These are phyloP conservation scores for Malassezia psittaci DNA, from an alignment of 1,284 basidiomycete species.

Conservation along the genomic window DNA sequence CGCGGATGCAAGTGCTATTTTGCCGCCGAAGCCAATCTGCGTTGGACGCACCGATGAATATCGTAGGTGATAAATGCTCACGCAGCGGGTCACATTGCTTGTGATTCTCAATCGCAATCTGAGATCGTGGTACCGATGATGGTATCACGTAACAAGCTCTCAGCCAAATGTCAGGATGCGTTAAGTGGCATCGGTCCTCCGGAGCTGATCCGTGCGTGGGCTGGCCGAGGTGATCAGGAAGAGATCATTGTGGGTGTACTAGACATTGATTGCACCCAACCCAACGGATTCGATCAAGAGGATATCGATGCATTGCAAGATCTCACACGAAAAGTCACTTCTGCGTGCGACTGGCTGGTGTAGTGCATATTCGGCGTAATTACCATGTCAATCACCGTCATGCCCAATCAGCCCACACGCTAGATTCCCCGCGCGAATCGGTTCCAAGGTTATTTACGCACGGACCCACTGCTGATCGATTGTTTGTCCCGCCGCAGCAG, in stretches of 20 bases:
- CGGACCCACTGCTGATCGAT: too few relatives aligned
- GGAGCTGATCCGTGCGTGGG: conserved; percentile 24
- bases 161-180: conserved; percentile 13
- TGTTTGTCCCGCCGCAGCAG: too few relatives aligned
- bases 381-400: too few relatives aligned
- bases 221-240: conserved; percentile 30
- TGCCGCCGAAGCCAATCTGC: conserved; percentile 37
- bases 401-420: too few relatives aligned
- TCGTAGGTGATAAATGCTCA: conserved; percentile 20
- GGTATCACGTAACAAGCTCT: conserved; percentile 24
- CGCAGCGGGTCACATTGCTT: conserved; percentile 49
- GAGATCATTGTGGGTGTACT: conserved; percentile 48
- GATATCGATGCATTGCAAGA: conserved; percentile 39
- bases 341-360: conserved; percentile 13
- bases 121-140: conserved; percentile 49
- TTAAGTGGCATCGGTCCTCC: conserved; percentile 17
- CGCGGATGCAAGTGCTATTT: conserved; percentile 40
- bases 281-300: conserved; percentile 45
- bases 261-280: conserved; percentile 48
- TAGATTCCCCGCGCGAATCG: too few relatives aligned
- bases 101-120: conserved; percentile 47
- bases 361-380: too few relatives aligned
- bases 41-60: conserved; percentile 46
- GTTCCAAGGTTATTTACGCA: too few relatives aligned
- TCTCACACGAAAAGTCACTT: conserved; percentile 33